Base-by-base conservation (phyloP, 371 early-diverging fungal genomes). In the Mortierella sp. region DNA sequence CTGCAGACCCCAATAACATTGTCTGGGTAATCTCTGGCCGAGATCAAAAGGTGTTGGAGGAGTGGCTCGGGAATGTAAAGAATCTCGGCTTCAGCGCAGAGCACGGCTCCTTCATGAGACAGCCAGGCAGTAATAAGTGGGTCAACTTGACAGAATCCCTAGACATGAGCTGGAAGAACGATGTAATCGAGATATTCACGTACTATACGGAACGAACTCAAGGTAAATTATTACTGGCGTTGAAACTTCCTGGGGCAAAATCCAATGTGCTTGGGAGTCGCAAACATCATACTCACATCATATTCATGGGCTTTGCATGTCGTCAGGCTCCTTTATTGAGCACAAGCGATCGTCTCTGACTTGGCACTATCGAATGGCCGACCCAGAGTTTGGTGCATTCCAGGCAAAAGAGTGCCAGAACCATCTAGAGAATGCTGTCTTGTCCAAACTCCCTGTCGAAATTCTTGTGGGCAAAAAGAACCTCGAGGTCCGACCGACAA, bases 391-490 rank as follows among this genome's bases (percentile, higher is more conserved):
- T 77, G 73, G 89, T 30, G 89, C 86, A 0, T 91, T 91, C 84
- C 97, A 97, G 79, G 95, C 96, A 5, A 95, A 95, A 71, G 97
- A 97, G 81, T 96, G 96, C 70, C 95, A 95, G 76, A 96, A 94
- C 76, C 96, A 96, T 85, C 81, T 97, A 37, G 95, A 96, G 83
- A 89, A 94, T 69, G 93, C 96, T 10, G 90, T 97, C 16, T 85
- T 96, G 30, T 94, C 96, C 37, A 97, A 96, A 83, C 86, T 95
- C 16, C 97, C 97, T 0, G 93, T 99, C 5, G 98, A 98, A 84
- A 93, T 98, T 28, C 73, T 99, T 64, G 90, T 97, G 1, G 98
- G 99, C 57, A 97, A 98, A 83, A 99, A 98, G 88, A 97, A 96
- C 64, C 87, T 99, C 2, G 98, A 99, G 83, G 97, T 97, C 18